phyloP scores from a whole-genome alignment of 257 asterid genomes.

The Solanum pinnatisectum region DNA sequence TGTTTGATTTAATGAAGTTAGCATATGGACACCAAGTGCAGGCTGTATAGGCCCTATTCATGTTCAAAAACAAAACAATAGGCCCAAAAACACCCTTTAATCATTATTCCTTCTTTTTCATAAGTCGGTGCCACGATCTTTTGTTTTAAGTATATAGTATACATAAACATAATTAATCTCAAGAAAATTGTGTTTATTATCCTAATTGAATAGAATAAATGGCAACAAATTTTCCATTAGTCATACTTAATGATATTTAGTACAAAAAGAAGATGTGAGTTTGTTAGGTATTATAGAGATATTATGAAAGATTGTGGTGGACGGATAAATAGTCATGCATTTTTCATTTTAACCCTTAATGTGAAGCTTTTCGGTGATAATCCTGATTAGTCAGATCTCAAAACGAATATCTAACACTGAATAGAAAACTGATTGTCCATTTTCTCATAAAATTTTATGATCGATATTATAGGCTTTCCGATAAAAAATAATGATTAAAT shows the following conservation, averaged over 20 bases:
- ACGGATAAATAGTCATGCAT: not conserved
- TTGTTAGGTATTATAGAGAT: not conserved
- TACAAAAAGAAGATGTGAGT: not conserved
- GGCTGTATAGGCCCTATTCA: not conserved
- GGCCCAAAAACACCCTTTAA: slow-evolving; percentile 7
- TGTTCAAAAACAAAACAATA: not conserved
- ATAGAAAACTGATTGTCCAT: not conserved
- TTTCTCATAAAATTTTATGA: not conserved
- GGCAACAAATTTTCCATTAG: not conserved
- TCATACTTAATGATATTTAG: not conserved
- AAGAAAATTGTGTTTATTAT: not conserved
- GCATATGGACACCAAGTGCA: not conserved
- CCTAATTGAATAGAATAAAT: not conserved
- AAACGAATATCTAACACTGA: no score
- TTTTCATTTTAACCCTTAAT: no score
- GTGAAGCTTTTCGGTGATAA: not conserved
- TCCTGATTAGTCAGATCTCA: not conserved
- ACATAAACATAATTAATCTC: not conserved
- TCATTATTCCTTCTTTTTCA: not conserved
- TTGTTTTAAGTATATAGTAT: not conserved
- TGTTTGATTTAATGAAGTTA: not conserved
- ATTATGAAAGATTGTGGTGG: not conserved
- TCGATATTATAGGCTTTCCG: not conserved
- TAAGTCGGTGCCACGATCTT: not conserved
- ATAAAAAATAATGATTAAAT: not conserved